phyloP scores from a whole-genome alignment of 306 rosid genomes.

The apple (Malus domestica) region DNA sequence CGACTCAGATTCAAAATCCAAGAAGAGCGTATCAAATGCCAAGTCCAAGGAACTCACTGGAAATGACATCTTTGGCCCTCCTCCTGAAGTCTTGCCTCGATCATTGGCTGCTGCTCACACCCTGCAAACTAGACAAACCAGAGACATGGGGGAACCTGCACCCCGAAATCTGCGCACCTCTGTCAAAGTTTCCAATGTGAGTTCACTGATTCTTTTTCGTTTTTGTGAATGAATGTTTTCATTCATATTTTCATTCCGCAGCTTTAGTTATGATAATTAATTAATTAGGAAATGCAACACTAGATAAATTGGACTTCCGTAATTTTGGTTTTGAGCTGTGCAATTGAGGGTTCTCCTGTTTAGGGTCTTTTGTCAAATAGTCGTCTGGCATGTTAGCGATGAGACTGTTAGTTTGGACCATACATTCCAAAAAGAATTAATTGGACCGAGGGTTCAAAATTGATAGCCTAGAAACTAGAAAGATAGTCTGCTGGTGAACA shows the following conservation, averaged over 20 bases:
- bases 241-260: neutral
- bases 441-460: neutral
- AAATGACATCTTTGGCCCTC: conserved; percentile 76
- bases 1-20: conserved; percentile 35
- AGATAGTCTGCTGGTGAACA: too few relatives aligned
- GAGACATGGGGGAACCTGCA: conserved; percentile 41
- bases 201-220: conserved; percentile 13
- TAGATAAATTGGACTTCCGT: neutral
- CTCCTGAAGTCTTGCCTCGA: conserved; percentile 56
- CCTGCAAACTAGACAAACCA: conserved; percentile 37
- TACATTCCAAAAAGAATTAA: neutral
- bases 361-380: neutral
- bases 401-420: neutral
- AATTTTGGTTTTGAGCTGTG: neutral
- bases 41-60: conserved; percentile 85
- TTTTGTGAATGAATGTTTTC: neutral
- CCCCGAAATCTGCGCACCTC: conserved; percentile 54
- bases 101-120: conserved; percentile 38
- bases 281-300: neutral
- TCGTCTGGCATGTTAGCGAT: neutral
- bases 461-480: neutral
- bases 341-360: neutral
- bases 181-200: conserved; percentile 91
- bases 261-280: neutral
- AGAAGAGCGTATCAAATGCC: conserved; percentile 57